Conservation (phyloP, 441 rosid species). For the Macaranga tanarius region DNA sequence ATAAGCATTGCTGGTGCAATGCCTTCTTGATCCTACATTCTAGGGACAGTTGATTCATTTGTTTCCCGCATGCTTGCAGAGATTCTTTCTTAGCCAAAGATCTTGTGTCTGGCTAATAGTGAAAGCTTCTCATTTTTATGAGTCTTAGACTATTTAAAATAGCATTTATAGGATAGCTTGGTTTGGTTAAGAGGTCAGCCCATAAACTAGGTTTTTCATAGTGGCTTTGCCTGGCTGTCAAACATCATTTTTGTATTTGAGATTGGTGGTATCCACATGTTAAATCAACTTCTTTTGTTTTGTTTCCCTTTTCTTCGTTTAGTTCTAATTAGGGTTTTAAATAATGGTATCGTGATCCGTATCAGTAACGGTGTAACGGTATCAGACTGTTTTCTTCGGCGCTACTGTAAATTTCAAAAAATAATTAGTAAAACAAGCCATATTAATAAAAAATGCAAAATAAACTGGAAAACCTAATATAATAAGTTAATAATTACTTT, state of each 20-base stretch:
- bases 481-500: too few relatives aligned
- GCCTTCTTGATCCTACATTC: neutral
- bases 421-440: too few relatives aligned
- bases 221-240: neutral
- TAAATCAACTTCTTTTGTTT: neutral
- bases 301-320: too few relatives aligned
- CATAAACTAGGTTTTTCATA: neutral
- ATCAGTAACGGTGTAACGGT: too few relatives aligned
- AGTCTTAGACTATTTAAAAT: neutral
- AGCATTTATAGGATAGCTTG: neutral
- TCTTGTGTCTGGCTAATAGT: neutral
- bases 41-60: neutral
- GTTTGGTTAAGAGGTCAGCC: too few relatives aligned
- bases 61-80: neutral
- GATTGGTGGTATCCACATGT: neutral
- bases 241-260: neutral
- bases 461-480: too few relatives aligned
- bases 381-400: too few relatives aligned
- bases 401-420: too few relatives aligned
- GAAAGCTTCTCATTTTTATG: neutral
- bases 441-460: too few relatives aligned
- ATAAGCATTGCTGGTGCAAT: neutral
- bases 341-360: too few relatives aligned
- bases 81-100: neutral
- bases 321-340: too few relatives aligned